phyloP scores from a whole-genome alignment of 2,329 filamentous ascomycete genomes.

The Xylariaceae sp. region DNA sequence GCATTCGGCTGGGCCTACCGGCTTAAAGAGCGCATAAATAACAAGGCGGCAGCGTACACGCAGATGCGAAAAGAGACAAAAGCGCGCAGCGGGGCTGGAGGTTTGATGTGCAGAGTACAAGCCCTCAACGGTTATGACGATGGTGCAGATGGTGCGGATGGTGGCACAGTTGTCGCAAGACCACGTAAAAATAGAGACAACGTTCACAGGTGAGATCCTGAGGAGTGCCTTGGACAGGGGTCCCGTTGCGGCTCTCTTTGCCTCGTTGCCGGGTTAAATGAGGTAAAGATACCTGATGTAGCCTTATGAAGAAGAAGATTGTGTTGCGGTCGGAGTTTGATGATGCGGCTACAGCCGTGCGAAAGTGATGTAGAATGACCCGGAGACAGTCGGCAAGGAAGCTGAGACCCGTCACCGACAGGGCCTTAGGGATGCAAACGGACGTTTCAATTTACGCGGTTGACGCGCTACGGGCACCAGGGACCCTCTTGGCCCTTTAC shows the following conservation, averaged over 20 bases:
- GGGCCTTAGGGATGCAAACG: too few relatives aligned
- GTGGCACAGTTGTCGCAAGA: too few relatives aligned
- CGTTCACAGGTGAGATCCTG: too few relatives aligned
- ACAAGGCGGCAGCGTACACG: too few relatives aligned
- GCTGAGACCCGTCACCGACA: not conserved
- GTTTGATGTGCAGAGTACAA: too few relatives aligned
- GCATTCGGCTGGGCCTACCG: constrained; percentile 12
- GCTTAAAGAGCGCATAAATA: constrained; percentile 20
- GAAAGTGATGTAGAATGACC: not conserved
- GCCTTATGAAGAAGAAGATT: not conserved
- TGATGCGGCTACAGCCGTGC: not conserved
- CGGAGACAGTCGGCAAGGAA: not conserved
- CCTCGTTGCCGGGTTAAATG: not conserved
- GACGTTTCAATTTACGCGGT: constrained; percentile 11
- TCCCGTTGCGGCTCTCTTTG: not conserved
- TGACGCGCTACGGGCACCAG: constrained; percentile 2
- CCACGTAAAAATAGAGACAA: too few relatives aligned
- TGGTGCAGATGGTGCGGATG: too few relatives aligned
- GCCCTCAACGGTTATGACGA: too few relatives aligned
- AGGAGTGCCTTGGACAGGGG: not conserved
- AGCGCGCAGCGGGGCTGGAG: not conserved
- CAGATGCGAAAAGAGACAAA: not conserved
- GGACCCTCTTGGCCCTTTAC: too few relatives aligned
- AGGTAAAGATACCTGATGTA: too few relatives aligned
- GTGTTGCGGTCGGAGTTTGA: not conserved